Conservation (phyloP, 78 protist genomes). For the Diacronema lutheri region DNA sequence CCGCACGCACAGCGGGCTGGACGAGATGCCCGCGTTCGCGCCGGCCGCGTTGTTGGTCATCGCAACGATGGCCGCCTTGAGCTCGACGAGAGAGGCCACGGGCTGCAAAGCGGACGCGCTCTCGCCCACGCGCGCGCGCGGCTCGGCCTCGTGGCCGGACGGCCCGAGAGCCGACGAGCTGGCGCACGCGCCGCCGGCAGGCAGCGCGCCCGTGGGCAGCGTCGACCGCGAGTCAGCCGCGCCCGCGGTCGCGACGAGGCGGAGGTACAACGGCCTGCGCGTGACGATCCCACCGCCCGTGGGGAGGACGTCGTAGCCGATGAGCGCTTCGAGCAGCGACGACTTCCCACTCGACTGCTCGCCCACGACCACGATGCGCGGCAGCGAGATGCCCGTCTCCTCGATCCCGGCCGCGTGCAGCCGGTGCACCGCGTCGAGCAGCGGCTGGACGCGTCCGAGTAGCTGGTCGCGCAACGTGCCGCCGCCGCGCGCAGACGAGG, state of each 20-base stretch:
- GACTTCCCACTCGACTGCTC: conserved; percentile 91
- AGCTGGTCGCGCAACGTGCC: too few relatives aligned
- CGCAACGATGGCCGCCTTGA: too few relatives aligned
- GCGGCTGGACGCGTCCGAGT: neutral
- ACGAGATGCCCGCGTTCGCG: too few relatives aligned
- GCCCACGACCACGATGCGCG: conserved; percentile 97
- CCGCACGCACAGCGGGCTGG: too few relatives aligned
- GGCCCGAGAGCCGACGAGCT: too few relatives aligned
- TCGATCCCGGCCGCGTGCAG: neutral
- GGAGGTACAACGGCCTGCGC: neutral
- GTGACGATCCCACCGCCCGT: conserved; percentile 41
- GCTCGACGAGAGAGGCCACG: too few relatives aligned
- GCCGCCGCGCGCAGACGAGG: too few relatives aligned
- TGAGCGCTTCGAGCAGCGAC: conserved; percentile 90
- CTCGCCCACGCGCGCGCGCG: too few relatives aligned
- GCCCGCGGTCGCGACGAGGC: neutral
- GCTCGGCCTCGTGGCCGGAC: too few relatives aligned
- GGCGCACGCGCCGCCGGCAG: too few relatives aligned
- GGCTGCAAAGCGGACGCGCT: too few relatives aligned
- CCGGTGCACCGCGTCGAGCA: neutral
- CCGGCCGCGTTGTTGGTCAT: too few relatives aligned
- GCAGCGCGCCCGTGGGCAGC: neutral
- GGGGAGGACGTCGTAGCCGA: conserved; percentile 86
- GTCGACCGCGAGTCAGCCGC: neutral
- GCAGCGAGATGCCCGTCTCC: conserved; percentile 66